These are phyloP conservation scores for Rhododendron griersonianum DNA, from an alignment of 148 eudicot species.

Conservation along the genomic window DNA sequence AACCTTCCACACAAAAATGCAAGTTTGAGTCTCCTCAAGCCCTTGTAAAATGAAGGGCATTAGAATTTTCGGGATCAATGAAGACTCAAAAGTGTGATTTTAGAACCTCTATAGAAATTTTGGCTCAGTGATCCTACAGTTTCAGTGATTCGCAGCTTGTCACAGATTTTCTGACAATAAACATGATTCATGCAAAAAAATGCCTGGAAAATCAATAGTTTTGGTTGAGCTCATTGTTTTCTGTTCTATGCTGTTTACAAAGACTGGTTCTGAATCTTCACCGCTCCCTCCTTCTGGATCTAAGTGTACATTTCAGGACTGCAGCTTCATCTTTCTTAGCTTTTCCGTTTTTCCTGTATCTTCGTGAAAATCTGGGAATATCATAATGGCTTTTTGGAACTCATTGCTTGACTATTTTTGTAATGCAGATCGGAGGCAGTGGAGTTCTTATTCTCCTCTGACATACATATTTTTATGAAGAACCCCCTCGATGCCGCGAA, in stretches of 20 bases:
- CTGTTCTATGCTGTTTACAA: neutral
- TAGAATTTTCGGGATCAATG: no score
- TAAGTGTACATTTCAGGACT: no score
- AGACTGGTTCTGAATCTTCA: neutral
- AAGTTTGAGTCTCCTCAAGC: no score
- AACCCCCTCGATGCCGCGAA: slow-evolving; percentile 75
- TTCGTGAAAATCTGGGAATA: neutral
- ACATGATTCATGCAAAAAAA: neutral
- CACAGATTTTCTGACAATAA: neutral
- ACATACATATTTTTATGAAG: slow-evolving; percentile 94
- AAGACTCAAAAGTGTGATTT: no score
- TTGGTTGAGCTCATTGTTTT: neutral
- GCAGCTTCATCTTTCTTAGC: neutral
- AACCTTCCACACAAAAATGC: no score
- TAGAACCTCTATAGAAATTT: no score
- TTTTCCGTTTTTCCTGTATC: neutral
- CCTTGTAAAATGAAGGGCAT: no score
- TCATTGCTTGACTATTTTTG: neutral
- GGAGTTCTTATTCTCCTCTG: slow-evolving; percentile 81
- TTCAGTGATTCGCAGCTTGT: neutral
- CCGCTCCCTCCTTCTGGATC: no score
- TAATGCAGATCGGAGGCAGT: slow-evolving; percentile 84
- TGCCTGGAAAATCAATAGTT: neutral
- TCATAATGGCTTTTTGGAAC: neutral
- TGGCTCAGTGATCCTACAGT: neutral